phyloP scores from a whole-genome alignment of 495 filamentous ascomycete species.

The Cercophora sp. region DNA sequence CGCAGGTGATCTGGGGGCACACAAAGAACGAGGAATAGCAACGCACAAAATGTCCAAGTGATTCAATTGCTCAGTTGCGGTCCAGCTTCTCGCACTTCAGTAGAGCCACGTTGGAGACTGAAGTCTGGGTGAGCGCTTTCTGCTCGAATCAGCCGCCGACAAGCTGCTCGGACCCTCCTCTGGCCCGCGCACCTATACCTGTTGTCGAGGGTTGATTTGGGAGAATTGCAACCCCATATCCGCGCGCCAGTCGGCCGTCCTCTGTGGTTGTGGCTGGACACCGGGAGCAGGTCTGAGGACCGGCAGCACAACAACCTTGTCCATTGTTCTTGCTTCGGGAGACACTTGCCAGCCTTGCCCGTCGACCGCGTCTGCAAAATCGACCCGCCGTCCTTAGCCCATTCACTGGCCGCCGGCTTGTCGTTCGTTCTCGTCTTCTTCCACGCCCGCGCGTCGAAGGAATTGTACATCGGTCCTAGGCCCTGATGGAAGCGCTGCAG shows the following conservation, averaged over 20 bases:
- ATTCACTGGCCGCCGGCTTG: not conserved
- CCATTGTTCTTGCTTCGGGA: not conserved
- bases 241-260: constrained; percentile 13
- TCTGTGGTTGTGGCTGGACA: constrained; percentile 7
- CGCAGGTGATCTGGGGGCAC: no score
- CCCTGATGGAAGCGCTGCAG: constrained; percentile 22
- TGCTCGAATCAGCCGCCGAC: constrained; percentile 12
- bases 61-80: no score
- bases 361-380: not conserved
- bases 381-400: not conserved
- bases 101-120: constrained; percentile 11
- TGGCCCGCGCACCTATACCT: constrained; percentile 8
- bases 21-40: no score
- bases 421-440: constrained; percentile 11
- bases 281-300: not conserved
- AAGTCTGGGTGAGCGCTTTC: constrained; percentile 1
- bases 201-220: not conserved
- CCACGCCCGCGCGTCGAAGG: constrained; percentile 10
- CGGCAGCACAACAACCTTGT: not conserved
- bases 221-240: constrained; percentile 7
- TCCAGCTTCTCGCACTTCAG: not conserved
- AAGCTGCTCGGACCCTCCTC: constrained; percentile 7
- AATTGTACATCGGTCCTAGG: no score
- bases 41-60: no score
- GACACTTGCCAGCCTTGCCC: not conserved